Evolutionary conservation across 805 yeast species (phyloP), one percentile per base, ranked within the genome.

Genomic region (Maudiozyma pseudohumilis): DNA sequence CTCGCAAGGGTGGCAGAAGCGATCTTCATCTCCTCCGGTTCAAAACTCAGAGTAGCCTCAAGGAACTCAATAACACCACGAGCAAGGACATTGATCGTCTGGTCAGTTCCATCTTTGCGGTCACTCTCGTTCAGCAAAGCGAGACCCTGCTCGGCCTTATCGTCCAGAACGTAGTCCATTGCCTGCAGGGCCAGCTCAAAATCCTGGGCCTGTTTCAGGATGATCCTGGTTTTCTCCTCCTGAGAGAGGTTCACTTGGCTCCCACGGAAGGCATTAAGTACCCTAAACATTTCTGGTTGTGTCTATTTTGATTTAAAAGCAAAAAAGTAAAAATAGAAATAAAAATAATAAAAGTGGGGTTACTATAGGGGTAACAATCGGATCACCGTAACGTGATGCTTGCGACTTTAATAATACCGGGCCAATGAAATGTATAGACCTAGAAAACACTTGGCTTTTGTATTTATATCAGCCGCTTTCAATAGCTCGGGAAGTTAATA

Each of bases 21-120:
- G 42, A 68, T 68, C 41, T 70, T 75, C 82, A 92, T 88, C 19
- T 81, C 81, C 34, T 82, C 94, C 2, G 86, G 75, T 57, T 92
- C 97, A 56, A 89, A 88, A 10, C 96, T 95, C 17, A 89, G 63
- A 1, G 95, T 86, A 7, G 97, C 96, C 59, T 89, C 95, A 34
- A 89, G 67, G 51, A 89, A 89, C 44, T 77, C 80, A 57, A 86
- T 76, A 15, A 92, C 96, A 29, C 97, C 96, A 16, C 72, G 65
- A 1, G 95, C 97, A 34, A 89, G 65, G 32, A 73, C 75, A 44
- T 74, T 74, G 31, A 83, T 74, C 3, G 87, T 72, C 8, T 64
- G 65, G 33, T 65, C 68, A 4, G 70, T 59, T 26, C 71, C 74
- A 30, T 64, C 60, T 32, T 62, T 46, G 1, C 45, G 24, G n/a